Conservation (phyloP, 345 rosid genomes). For the Pistacia integerrima region DNA sequence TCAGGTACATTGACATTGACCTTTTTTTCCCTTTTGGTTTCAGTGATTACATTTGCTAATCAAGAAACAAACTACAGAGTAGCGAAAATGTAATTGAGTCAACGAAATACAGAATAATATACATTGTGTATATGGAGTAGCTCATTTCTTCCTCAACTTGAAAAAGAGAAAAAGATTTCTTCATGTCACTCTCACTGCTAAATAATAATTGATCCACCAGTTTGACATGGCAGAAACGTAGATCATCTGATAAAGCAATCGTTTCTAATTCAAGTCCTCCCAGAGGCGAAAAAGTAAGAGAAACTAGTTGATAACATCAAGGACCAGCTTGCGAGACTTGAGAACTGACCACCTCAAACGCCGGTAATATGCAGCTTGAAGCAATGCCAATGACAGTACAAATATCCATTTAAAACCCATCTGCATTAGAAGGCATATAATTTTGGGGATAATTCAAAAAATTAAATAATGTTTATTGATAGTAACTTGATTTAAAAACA, state of each 20-base stretch:
- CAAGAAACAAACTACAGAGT: neutral
- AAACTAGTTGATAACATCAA: conserved; percentile 86
- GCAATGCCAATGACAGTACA: conserved; percentile 82
- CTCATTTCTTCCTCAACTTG: conserved; percentile 41
- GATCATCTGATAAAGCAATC: conserved; percentile 30
- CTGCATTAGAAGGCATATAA: conserved; percentile 42
- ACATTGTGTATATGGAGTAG: conserved; percentile 22
- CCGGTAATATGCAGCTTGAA: conserved; percentile 92
- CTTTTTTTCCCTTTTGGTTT: neutral
- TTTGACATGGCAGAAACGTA: conserved; percentile 30
- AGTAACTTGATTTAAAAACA: neutral
- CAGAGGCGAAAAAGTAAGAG: neutral
- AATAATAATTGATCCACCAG: conserved; percentile 27
- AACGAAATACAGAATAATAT: neutral
- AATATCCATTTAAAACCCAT: conserved; percentile 99
- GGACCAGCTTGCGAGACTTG: conserved; percentile 84
- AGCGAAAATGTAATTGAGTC: neutral
- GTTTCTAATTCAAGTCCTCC: conserved; percentile 23
- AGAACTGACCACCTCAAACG: conserved; percentile 92
- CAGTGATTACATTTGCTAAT: conserved; percentile 11
- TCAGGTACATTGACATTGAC: neutral
- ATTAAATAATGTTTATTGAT: neutral
- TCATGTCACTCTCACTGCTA: conserved; percentile 28
- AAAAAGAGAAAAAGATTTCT: conserved; percentile 22
- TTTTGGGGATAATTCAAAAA: neutral